Evolutionary conservation across 441 rosid species (phyloP).

Genomic region (Populus tomentosa): DNA sequence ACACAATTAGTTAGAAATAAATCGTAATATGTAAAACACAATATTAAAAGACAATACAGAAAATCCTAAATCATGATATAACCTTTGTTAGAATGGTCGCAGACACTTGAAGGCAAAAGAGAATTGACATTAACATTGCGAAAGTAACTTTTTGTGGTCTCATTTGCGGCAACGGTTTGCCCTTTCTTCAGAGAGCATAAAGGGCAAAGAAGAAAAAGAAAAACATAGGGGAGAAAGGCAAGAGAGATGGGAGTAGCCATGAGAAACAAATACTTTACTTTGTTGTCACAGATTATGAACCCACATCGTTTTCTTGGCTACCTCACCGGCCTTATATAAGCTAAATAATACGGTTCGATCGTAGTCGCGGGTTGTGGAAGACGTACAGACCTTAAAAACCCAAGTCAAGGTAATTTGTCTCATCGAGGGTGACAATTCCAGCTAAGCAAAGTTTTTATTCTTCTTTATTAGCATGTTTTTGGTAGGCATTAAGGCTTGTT

Average conservation of each 20-base stretch:
- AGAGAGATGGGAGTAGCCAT: conserved; percentile 4
- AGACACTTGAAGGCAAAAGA: neutral
- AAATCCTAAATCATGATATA: neutral
- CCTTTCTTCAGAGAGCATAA: neutral
- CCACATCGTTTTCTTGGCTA: neutral
- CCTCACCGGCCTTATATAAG: too few species aligned
- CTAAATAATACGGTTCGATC: too few species aligned
- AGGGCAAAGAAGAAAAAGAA: neutral
- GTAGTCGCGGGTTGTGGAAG: too few species aligned
- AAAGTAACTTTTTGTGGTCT: neutral
- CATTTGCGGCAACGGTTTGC: neutral
- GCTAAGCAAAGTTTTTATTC: too few species aligned
- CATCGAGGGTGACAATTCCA: too few species aligned
- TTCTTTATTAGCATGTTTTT: too few species aligned
- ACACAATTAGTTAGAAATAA: neutral
- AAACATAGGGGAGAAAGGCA: neutral
- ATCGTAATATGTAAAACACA: too few species aligned
- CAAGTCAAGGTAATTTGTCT: neutral
- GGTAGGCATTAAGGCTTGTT: too few species aligned
- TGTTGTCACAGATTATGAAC: neutral
- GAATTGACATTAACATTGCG: neutral
- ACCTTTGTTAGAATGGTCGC: conserved; percentile 14
- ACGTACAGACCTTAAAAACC: neutral
- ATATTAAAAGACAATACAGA: too few species aligned
- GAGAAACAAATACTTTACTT: neutral